A percentile compares a stretch with the other conserved stretches of the same genome.
These are phyloP conservation scores for Athelia psychrophila DNA, from an alignment of 1,284 basidiomycete genomes.

Conservation along the genomic window DNA sequence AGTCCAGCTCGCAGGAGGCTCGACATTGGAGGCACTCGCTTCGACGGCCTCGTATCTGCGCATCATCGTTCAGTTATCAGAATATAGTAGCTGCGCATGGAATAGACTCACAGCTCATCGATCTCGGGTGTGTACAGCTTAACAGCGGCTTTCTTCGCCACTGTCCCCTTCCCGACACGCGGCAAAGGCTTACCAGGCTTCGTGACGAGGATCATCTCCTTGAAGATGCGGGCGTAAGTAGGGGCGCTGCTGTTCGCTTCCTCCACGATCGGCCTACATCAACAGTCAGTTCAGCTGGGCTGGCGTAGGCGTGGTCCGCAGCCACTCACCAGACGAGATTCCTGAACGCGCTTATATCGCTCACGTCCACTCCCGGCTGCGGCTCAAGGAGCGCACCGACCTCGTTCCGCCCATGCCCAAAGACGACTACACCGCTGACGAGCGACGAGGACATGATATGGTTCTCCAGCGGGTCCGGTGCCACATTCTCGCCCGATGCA, in stretches of 20 bases:
- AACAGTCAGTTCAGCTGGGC: not conserved
- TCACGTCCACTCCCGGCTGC: conserved; percentile 22
- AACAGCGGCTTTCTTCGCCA: conserved; percentile 34
- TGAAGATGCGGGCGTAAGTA: conserved; percentile 37
- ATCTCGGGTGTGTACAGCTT: conserved; percentile 30
- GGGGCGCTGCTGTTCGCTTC: conserved; percentile 38
- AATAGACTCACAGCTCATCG: conserved; percentile 25
- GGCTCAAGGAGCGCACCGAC: conserved; percentile 40
- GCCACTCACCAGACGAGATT: conserved; percentile 33
- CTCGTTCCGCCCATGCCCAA: conserved; percentile 35
- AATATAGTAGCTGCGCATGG: not conserved
- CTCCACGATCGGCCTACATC: conserved; percentile 29
- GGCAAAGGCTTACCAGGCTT: conserved; percentile 29
- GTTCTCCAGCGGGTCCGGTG: conserved; percentile 28
- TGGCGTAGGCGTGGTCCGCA: not conserved
- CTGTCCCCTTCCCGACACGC: conserved; percentile 33
- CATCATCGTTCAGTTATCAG: not conserved
- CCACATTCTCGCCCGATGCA: conserved; percentile 26
- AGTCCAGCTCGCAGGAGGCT: conserved; percentile 24
- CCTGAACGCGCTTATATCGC: conserved; percentile 28
- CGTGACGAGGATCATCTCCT: conserved; percentile 37
- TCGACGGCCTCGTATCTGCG: conserved; percentile 26
- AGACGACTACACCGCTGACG: conserved; percentile 34
- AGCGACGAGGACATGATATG: conserved; percentile 16
- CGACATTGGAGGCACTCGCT: conserved; percentile 14